phyloP scores from a whole-genome alignment of 2,329 filamentous ascomycete genomes.

The Epichloe gansuensis region DNA sequence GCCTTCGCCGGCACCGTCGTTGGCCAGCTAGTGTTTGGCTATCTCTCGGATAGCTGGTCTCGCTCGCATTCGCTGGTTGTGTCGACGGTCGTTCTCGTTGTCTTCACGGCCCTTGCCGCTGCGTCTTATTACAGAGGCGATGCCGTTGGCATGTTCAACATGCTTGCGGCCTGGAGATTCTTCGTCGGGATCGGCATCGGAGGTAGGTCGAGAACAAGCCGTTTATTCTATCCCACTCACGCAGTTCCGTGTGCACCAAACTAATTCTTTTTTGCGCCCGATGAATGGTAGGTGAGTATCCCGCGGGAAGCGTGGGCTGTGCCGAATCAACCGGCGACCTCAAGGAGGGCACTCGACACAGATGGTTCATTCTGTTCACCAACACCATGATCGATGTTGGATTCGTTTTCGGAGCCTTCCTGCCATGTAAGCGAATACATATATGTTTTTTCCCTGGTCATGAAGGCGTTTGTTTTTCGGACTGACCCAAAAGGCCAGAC shows the following conservation, averaged over 20 bases:
- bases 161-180: slow-evolving; percentile 71
- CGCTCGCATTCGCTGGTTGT: slow-evolving; percentile 69
- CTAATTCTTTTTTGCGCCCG: no score
- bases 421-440: slow-evolving; percentile 37
- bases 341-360: slow-evolving; percentile 64
- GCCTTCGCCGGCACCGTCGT: slow-evolving; percentile 79
- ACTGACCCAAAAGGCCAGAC: slow-evolving; percentile 13
- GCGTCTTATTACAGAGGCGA: slow-evolving; percentile 67
- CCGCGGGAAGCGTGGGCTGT: slow-evolving; percentile 69
- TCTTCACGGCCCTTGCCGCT: slow-evolving; percentile 71
- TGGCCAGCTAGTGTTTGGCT: slow-evolving; percentile 71
- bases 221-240: no score
- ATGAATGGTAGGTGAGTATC: slow-evolving; percentile 48
- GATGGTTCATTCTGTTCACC: slow-evolving; percentile 85
- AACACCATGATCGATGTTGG: slow-evolving; percentile 77
- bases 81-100: slow-evolving; percentile 69
- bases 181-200: slow-evolving; percentile 72
- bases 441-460: no score
- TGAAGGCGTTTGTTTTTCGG: background rate
- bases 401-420: slow-evolving; percentile 68
- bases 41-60: slow-evolving; percentile 70
- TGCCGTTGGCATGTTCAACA: slow-evolving; percentile 57
- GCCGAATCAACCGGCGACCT: slow-evolving; percentile 69
- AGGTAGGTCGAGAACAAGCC: slow-evolving; percentile 21
- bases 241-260: no score